Conservation (phyloP, 345 rosid species). For the Eucalyptus curtisii region DNA sequence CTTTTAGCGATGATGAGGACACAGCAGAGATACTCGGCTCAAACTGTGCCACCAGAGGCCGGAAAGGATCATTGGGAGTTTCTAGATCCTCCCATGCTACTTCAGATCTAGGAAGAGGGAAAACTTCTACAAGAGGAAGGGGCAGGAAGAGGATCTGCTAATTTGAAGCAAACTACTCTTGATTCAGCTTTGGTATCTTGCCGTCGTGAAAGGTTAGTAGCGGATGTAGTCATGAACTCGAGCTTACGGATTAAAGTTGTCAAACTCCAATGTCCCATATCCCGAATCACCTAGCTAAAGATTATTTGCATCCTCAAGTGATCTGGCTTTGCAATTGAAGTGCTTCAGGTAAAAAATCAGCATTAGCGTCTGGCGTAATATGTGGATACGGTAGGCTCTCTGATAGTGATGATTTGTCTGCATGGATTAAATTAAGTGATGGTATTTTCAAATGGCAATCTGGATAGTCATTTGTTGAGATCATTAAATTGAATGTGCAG, state of each 20-base stretch:
- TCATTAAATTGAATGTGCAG: no score
- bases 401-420: neutral
- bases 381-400: no score
- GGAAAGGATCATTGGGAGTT: constrained; percentile 38
- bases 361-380: no score
- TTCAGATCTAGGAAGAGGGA: constrained; percentile 33
- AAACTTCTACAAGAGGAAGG: constrained; percentile 75
- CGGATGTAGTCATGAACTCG: neutral
- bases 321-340: neutral
- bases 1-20: no score
- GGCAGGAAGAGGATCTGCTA: constrained; percentile 62
- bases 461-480: no score
- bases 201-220: constrained; percentile 60
- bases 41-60: constrained; percentile 38
- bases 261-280: neutral
- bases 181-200: constrained; percentile 60
- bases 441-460: no score
- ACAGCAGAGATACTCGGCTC: constrained; percentile 32
- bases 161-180: constrained; percentile 85
- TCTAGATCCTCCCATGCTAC: constrained; percentile 30
- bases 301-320: neutral
- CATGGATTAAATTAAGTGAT: no score
- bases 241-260: neutral
- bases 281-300: neutral
- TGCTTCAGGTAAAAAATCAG: neutral